Conservation (phyloP, 2,329 filamentous ascomycete genomes). For the Clonostachys byssicola region DNA sequence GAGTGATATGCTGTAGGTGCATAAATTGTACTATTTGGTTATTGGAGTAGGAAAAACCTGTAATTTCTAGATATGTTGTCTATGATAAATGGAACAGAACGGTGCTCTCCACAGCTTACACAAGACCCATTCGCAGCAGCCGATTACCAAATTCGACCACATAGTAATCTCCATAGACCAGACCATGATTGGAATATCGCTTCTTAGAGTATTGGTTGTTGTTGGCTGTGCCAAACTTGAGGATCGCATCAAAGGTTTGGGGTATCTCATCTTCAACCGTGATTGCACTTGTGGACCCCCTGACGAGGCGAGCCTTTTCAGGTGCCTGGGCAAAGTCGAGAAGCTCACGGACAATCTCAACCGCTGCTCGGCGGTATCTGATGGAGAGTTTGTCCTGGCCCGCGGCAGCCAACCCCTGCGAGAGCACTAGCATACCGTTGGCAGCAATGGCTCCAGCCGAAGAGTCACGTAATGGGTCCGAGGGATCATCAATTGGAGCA, state of each 20-base stretch:
- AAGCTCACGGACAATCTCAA: conserved; percentile 20
- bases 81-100: no score
- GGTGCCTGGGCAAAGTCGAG: conserved; percentile 16
- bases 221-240: conserved; percentile 26
- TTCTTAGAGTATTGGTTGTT: conserved; percentile 21
- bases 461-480: conserved; percentile 21
- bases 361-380: conserved; percentile 16
- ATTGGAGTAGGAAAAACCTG: no score
- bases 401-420: conserved; percentile 19
- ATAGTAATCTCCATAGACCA: conserved; percentile 47
- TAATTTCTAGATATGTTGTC: no score
- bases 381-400: conserved; percentile 7
- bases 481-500: conserved; percentile 28
- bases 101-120: no score
- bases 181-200: conserved; percentile 28
- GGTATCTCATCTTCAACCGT: conserved; percentile 7
- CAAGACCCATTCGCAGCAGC: conserved; percentile 23
- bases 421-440: conserved; percentile 33
- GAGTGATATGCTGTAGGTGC: no score
- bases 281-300: neutral
- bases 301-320: conserved; percentile 12
- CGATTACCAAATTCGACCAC: conserved; percentile 40
- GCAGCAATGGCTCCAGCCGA: conserved; percentile 33
- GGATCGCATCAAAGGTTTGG: conserved; percentile 19
- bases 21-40: no score